Evolutionary conservation across 208 protist genomes (phyloP).

Genomic region (Sergeia podlipaevii): DNA sequence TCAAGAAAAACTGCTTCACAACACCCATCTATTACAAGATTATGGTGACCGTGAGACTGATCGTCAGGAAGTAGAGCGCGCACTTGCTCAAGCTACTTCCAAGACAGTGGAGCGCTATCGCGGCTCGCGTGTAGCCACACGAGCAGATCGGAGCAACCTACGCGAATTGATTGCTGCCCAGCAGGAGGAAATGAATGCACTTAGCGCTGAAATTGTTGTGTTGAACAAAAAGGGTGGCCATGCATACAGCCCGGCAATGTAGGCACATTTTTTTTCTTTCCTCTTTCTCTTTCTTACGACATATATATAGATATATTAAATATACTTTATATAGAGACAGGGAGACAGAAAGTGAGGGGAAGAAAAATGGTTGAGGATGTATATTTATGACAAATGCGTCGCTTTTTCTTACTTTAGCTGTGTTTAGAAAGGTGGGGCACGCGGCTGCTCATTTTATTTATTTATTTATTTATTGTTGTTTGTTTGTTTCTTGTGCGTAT

Average conservation of each 20-base stretch:
- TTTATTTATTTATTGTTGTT: slow-evolving; percentile 6
- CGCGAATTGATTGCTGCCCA: slow-evolving; percentile 87
- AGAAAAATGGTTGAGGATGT: too few species aligned
- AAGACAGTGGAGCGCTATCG: slow-evolving; percentile 69
- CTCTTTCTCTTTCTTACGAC: not conserved
- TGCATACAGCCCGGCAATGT: slow-evolving; percentile 69
- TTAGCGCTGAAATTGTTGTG: slow-evolving; percentile 91
- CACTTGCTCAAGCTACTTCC: slow-evolving; percentile 64
- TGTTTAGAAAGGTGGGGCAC: not conserved
- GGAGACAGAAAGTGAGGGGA: too few species aligned
- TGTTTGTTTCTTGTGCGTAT: too few species aligned
- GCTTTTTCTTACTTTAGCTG: not conserved
- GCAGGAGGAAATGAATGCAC: slow-evolving; percentile 92
- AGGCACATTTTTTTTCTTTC: slow-evolving; percentile 8
- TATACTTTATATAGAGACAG: not conserved
- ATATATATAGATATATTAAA: not conserved
- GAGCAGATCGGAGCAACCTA: slow-evolving; percentile 70
- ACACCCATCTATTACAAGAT: slow-evolving; percentile 87
- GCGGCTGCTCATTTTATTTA: not conserved
- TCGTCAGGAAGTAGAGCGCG: slow-evolving; percentile 69
- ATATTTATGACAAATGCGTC: not conserved
- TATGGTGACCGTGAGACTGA: slow-evolving; percentile 76
- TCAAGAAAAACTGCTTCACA: slow-evolving; percentile 63
- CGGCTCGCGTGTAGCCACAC: slow-evolving; percentile 71
- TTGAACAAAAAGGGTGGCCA: slow-evolving; percentile 92